A percentile compares a stretch with the other conserved stretches of the same genome.
Conservation (phyloP, 495 filamentous ascomycete species). For the Hypoxylon rickii region DNA sequence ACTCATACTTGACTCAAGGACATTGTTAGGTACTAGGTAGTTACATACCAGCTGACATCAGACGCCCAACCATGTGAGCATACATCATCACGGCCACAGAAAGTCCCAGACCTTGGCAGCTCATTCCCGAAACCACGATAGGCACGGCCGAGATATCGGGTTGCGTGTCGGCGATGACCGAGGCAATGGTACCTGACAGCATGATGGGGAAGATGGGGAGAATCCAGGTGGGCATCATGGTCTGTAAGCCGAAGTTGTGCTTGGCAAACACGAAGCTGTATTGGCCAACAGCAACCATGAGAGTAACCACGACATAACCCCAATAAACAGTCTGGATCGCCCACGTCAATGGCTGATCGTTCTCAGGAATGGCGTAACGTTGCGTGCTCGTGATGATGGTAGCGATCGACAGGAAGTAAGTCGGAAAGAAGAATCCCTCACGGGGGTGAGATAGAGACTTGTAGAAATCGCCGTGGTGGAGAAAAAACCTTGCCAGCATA, state of each 20-base stretch:
- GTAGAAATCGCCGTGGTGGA: conserved; percentile 55
- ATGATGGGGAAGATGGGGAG: conserved; percentile 62
- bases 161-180: conserved; percentile 49
- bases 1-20: neutral
- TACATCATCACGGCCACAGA: conserved; percentile 57
- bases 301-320: conserved; percentile 51
- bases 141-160: conserved; percentile 44
- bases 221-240: conserved; percentile 61
- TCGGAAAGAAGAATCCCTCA: conserved; percentile 70
- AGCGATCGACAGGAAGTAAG: conserved; percentile 67
- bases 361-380: conserved; percentile 58
- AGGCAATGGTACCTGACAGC: conserved; percentile 58
- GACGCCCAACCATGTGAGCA: conserved; percentile 60
- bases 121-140: conserved; percentile 56
- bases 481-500: conserved; percentile 61
- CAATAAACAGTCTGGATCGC: conserved; percentile 55
- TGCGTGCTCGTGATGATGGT: conserved; percentile 64
- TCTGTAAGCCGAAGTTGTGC: conserved; percentile 41
- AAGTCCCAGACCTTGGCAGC: conserved; percentile 59
- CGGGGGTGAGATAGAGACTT: conserved; percentile 63
- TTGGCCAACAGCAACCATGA: conserved; percentile 50
- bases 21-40: conserved; percentile 50
- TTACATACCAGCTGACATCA: conserved; percentile 64
- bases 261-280: conserved; percentile 58
- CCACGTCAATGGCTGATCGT: conserved; percentile 44